phyloP scores from a whole-genome alignment of 106 monocot species.

The Dendrobium nobile region DNA sequence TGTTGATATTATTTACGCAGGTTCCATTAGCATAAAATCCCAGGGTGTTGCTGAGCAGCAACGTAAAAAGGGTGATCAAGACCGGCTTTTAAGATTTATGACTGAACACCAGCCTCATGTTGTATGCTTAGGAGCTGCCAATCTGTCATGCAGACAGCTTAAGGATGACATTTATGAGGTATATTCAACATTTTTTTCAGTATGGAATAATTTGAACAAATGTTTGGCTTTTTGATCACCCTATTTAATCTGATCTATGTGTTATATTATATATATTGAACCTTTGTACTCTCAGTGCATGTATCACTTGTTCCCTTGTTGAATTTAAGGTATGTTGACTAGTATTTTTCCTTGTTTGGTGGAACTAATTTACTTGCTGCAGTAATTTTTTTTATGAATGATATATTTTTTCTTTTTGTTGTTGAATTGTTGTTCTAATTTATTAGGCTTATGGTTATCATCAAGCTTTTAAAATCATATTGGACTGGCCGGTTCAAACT shows the following conservation, averaged over 20 bases:
- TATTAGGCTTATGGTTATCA: too few relatives aligned
- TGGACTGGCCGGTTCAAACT: too few relatives aligned
- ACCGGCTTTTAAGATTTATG: constrained; percentile 73
- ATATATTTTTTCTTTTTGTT: too few relatives aligned
- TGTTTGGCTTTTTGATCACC: neutral
- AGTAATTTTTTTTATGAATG: neutral
- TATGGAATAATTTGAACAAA: neutral
- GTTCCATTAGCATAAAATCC: constrained; percentile 68
- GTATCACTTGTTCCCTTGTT: neutral
- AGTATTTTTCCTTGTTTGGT: neutral
- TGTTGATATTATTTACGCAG: constrained; percentile 86
- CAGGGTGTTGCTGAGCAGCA: constrained; percentile 82
- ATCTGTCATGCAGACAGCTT: constrained; percentile 58
- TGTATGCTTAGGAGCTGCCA: constrained; percentile 81
- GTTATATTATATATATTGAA: neutral
- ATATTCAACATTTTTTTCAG: neutral
- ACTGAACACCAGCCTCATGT: constrained; percentile 87
- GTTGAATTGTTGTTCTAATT: too few relatives aligned
- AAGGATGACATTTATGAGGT: constrained; percentile 99
- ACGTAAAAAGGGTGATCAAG: constrained; percentile 83
- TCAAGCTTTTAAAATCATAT: too few relatives aligned
- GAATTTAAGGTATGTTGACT: neutral
- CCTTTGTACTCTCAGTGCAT: neutral
- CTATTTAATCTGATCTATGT: neutral
- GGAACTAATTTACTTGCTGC: neutral